phyloP scores from a whole-genome alignment of 768 basidiomycete species.

The Podaxis sp. region DNA sequence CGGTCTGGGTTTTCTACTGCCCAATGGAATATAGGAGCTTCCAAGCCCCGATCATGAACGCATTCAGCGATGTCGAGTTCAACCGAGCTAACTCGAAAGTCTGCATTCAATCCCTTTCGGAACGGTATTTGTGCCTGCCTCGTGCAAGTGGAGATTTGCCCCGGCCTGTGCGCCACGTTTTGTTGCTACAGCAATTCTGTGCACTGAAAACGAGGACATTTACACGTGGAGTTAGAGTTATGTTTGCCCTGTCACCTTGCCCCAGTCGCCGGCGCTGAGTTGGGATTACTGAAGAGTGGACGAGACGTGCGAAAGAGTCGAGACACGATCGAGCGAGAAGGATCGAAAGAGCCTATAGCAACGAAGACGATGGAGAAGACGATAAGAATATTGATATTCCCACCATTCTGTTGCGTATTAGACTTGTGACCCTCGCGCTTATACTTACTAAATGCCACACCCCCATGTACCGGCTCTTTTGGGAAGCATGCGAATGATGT shows the following conservation, averaged over 20 bases:
- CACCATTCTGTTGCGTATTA: background rate
- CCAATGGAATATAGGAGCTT: background rate
- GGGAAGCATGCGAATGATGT: background rate
- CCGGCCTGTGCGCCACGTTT: background rate
- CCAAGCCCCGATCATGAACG: background rate
- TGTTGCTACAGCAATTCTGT: background rate
- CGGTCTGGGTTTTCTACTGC: background rate
- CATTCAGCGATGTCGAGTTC: background rate
- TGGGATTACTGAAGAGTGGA: background rate
- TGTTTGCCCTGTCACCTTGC: background rate
- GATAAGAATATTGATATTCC: background rate
- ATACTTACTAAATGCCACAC: background rate
- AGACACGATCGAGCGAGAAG: conserved; percentile 2
- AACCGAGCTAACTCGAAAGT: background rate
- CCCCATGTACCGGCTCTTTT: background rate
- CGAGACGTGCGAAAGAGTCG: background rate
- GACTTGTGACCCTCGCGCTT: background rate
- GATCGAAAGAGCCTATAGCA: background rate
- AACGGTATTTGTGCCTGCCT: background rate
- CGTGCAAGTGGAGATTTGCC: background rate
- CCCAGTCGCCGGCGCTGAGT: background rate
- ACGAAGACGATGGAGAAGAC: background rate
- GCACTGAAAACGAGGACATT: background rate
- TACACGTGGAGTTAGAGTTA: background rate
- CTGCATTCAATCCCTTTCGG: background rate